Evolutionary conservation across 2,329 filamentous ascomycete genomes (phyloP).

Genomic region (Metarhizium robertsii): DNA sequence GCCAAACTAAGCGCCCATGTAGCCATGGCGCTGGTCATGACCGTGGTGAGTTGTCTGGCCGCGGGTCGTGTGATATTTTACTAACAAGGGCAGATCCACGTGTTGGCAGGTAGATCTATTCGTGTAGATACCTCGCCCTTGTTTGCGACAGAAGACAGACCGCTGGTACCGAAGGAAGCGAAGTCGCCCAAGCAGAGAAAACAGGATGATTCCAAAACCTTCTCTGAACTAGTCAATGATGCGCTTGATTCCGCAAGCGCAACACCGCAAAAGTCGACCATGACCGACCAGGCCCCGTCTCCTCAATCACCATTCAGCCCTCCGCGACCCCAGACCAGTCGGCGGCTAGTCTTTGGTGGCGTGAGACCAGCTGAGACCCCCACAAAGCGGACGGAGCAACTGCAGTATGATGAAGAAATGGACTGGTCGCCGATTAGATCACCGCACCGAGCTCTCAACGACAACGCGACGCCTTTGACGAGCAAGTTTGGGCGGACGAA

Average conservation of each 20-base stretch:
- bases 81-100: slow-evolving; percentile 32
- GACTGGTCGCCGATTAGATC: slow-evolving; percentile 60
- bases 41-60: slow-evolving; percentile 35
- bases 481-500: slow-evolving; percentile 31
- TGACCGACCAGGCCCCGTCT: slow-evolving; percentile 12
- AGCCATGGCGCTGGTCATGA: slow-evolving; percentile 41
- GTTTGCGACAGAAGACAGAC: slow-evolving; percentile 25
- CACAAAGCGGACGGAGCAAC: slow-evolving; percentile 4
- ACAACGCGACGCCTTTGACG: slow-evolving; percentile 26
- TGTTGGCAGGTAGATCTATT: slow-evolving; percentile 34
- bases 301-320: slow-evolving; percentile 3
- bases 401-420: slow-evolving; percentile 51
- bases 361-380: slow-evolving; percentile 12
- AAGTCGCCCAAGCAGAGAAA: slow-evolving; percentile 15
- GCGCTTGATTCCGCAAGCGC: slow-evolving; percentile 18
- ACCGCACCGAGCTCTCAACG: slow-evolving; percentile 46
- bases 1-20: slow-evolving; percentile 43
- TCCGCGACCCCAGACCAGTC: slow-evolving; percentile 2
- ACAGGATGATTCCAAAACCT: slow-evolving; percentile 27
- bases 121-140: slow-evolving; percentile 48
- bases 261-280: slow-evolving; percentile 6
- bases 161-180: slow-evolving; percentile 16
- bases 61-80: background rate
- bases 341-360: slow-evolving; percentile 5
- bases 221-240: slow-evolving; percentile 31